These are phyloP conservation scores for Coleophoma cylindrospora DNA, from an alignment of 2,329 filamentous ascomycete genomes.

Conservation along the genomic window DNA sequence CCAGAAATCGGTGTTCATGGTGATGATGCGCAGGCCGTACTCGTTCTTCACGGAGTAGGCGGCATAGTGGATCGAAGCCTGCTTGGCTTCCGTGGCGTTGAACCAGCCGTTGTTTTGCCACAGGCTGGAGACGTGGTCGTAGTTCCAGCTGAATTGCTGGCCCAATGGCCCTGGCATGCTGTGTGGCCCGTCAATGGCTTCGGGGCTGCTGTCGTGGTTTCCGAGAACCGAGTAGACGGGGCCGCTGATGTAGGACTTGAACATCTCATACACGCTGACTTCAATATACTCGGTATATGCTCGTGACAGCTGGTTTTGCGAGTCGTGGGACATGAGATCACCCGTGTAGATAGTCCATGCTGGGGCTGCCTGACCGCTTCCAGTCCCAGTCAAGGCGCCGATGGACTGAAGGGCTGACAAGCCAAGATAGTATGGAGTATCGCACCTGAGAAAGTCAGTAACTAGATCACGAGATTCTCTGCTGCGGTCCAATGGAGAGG, in stretches of 20 bases:
- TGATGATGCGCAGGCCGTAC: conserved; percentile 44
- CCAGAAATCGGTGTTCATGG: conserved; percentile 47
- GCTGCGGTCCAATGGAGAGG: no score
- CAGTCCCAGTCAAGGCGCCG: conserved; percentile 49
- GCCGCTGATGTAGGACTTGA: conserved; percentile 49
- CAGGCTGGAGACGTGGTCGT: conserved; percentile 46
- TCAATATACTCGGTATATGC: conserved; percentile 49
- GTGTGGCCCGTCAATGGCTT: conserved; percentile 47
- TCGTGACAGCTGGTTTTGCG: conserved; percentile 43
- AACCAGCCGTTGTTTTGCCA: conserved; percentile 55
- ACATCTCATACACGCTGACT: conserved; percentile 45
- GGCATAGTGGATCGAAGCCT: conserved; percentile 48
- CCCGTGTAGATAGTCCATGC: conserved; percentile 53
- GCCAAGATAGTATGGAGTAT: conserved; percentile 52
- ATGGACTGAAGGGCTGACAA: conserved; percentile 51
- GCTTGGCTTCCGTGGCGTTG: conserved; percentile 32
- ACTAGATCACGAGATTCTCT: no score
- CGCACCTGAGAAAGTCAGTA: conserved; percentile 31
- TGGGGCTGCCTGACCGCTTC: conserved; percentile 32
- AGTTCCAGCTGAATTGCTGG: conserved; percentile 53
- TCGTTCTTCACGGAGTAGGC: conserved; percentile 50
- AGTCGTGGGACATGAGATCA: conserved; percentile 50
- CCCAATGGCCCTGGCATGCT: conserved; percentile 46
- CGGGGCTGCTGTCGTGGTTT: conserved; percentile 51
- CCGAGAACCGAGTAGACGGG: conserved; percentile 52